Evolutionary conservation across 2,329 filamentous ascomycete genomes (phyloP), one percentile per base, ranked within the genome.

Genomic region (Hypoxylon sp.): DNA sequence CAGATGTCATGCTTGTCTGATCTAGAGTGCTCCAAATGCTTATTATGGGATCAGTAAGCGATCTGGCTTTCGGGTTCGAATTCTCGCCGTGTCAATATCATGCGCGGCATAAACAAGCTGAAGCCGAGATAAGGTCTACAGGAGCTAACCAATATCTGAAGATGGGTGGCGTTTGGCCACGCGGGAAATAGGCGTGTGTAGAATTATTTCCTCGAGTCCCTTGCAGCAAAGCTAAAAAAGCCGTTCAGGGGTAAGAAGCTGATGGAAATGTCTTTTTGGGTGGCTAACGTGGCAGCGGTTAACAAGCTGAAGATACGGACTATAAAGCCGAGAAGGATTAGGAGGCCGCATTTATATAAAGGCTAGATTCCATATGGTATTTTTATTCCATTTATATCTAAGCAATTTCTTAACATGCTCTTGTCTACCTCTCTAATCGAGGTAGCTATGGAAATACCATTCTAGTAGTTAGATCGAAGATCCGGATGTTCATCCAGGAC

Each of bases 391-490:
- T 42, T 42, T 42, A 42, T 37, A 37, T 37, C 6, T 44, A 7
- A 37, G 13, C 35, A 4, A 4, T 5, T 37, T 37, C 19, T 11
- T 11, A 8, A 11, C 7, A 7, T 24, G 19, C 44, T 15, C 21
- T 47, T 21, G 19, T 5, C n/a, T 13, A 13, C 19, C n/a, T n/a
- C n/a, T n/a, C n/a, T 42, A 42, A 42, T 15, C n/a, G 10, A 42
- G 24, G 24, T 21, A 6, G 24, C 19, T 15, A 27, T 27, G 10
- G 3, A 3, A 29, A n/a, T 10, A 48, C 24, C 15, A 48, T 48
- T 17, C 15, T 50, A 32, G 47, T 39, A 60, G 27, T 52, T 35
- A 2, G 57, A 61, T 61, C 57, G 48, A 61, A 29, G 39, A 55
- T 50, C 48, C 58, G 39, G 39, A 6, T 35, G n/a, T 6, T 50